Conservation (phyloP, 2,329 filamentous ascomycete species). For the Sarocladium strictum region DNA sequence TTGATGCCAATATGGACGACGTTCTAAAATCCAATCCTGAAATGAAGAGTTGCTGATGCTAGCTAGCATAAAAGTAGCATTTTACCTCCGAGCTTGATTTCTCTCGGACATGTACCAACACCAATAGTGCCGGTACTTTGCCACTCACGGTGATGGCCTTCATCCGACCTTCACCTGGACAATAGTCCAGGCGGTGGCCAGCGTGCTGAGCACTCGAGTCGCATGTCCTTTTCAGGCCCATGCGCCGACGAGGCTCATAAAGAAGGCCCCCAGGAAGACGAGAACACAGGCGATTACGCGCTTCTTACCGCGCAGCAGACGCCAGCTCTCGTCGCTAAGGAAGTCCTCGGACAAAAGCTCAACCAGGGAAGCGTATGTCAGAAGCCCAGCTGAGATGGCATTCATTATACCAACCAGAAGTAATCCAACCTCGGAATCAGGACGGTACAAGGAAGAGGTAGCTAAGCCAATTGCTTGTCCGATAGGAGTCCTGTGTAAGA, state of each 20-base stretch:
- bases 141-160: not conserved
- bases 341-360: slow-evolving; percentile 70
- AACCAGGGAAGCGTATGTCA: slow-evolving; percentile 66
- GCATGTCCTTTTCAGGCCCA: slow-evolving; percentile 41
- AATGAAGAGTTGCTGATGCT: too few species aligned
- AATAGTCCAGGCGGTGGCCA: not conserved
- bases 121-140: not conserved
- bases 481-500: slow-evolving; percentile 44
- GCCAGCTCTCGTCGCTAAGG: slow-evolving; percentile 58
- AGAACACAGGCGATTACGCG: slow-evolving; percentile 50
- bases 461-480: slow-evolving; percentile 69
- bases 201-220: not conserved
- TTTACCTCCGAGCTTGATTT: not conserved
- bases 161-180: not conserved
- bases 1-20: not conserved
- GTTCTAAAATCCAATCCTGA: not conserved
- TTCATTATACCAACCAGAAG: slow-evolving; percentile 71
- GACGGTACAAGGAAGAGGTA: slow-evolving; percentile 65
- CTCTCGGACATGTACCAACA: too few species aligned
- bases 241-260: slow-evolving; percentile 59
- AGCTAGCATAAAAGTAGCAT: too few species aligned
- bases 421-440: slow-evolving; percentile 57
- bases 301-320: slow-evolving; percentile 43
- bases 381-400: slow-evolving; percentile 63
- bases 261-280: slow-evolving; percentile 53